These are phyloP conservation scores for Epichloe glyceriae DNA, from an alignment of 2,329 filamentous ascomycete genomes.

Conservation along the genomic window DNA sequence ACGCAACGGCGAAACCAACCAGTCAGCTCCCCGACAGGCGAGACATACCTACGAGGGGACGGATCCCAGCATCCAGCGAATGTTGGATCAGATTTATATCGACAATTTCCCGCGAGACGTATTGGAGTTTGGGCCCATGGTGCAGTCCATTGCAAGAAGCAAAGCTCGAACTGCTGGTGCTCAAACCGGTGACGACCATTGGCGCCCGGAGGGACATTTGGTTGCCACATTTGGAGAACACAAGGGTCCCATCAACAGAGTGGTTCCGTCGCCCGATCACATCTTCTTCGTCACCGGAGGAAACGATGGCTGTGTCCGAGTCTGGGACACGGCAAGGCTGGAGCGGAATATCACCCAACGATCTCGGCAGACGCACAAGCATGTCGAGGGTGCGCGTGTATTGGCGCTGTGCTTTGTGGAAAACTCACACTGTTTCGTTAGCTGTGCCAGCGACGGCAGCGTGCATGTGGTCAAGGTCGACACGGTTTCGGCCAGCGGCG, in stretches of 20 bases:
- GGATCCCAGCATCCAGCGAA: conserved; percentile 52
- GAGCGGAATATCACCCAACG: conserved; percentile 85
- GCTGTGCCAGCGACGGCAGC: conserved; percentile 78
- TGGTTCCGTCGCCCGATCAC: conserved; percentile 78
- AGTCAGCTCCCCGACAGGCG: conserved; percentile 30
- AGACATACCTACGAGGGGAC: conserved; percentile 80
- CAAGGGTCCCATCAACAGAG: conserved; percentile 64
- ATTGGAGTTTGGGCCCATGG: conserved; percentile 64
- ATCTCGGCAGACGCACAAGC: conserved; percentile 73
- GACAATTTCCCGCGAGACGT: conserved; percentile 56
- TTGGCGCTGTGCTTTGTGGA: conserved; percentile 83
- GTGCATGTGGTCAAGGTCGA: conserved; percentile 81
- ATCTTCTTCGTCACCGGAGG: conserved; percentile 89
- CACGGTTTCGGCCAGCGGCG: conserved; percentile 30
- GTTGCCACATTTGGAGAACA: conserved; percentile 88
- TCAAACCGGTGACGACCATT: conserved; percentile 35
- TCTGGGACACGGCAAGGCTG: conserved; percentile 84
- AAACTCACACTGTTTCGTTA: conserved; percentile 85
- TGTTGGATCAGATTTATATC: conserved; percentile 75
- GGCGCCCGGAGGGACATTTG: conserved; percentile 73
- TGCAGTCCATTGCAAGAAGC: conserved; percentile 52
- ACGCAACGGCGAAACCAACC: conserved; percentile 16
- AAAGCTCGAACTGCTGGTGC: conserved; percentile 37
- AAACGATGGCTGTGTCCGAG: conserved; percentile 77
- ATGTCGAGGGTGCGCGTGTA: conserved; percentile 58